Evolutionary conservation across 306 rosid species (phyloP).

Genomic region (Pyrus pyrifolia): DNA sequence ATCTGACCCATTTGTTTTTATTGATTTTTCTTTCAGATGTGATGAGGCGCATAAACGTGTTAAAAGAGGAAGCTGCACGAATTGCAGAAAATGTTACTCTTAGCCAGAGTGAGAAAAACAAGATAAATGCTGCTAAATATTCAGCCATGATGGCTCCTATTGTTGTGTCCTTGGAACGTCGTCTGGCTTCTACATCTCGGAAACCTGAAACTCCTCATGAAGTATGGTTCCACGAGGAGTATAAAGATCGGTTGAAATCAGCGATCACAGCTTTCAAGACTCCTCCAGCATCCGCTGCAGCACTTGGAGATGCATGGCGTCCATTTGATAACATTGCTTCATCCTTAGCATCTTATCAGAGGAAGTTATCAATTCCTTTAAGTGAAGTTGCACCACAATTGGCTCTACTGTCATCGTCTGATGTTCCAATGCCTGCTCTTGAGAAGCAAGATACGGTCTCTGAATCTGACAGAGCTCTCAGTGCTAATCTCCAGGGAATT

Average conservation of each 20-base stretch:
- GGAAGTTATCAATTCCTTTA: slow-evolving; percentile 79
- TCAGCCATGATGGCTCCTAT: slow-evolving; percentile 99
- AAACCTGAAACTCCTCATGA: slow-evolving; percentile 97
- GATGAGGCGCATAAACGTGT: slow-evolving; percentile 80
- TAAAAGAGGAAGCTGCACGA: slow-evolving; percentile 90
- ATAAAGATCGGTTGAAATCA: slow-evolving; percentile 60
- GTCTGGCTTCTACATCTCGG: slow-evolving; percentile 88
- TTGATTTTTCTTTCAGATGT: slow-evolving; percentile 63
- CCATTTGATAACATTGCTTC: slow-evolving; percentile 87
- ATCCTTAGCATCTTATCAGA: slow-evolving; percentile 85
- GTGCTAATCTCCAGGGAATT: slow-evolving; percentile 52
- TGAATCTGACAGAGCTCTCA: slow-evolving; percentile 41
- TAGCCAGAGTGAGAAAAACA: slow-evolving; percentile 83
- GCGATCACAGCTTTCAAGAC: slow-evolving; percentile 69
- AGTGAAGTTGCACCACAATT: slow-evolving; percentile 84
- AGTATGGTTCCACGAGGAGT: slow-evolving; percentile 89
- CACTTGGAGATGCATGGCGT: slow-evolving; percentile 82
- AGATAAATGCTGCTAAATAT: slow-evolving; percentile 90
- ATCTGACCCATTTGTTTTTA: neutral
- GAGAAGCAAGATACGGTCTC: slow-evolving; percentile 64
- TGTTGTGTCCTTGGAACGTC: slow-evolving; percentile 93
- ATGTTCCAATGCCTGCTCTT: slow-evolving; percentile 97
- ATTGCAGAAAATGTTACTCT: slow-evolving; percentile 88
- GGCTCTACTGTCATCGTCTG: slow-evolving; percentile 72
- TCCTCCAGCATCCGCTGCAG: slow-evolving; percentile 71